Conservation (phyloP, 2,329 filamentous ascomycete genomes). For the Pseudocercospora macadamiae region DNA sequence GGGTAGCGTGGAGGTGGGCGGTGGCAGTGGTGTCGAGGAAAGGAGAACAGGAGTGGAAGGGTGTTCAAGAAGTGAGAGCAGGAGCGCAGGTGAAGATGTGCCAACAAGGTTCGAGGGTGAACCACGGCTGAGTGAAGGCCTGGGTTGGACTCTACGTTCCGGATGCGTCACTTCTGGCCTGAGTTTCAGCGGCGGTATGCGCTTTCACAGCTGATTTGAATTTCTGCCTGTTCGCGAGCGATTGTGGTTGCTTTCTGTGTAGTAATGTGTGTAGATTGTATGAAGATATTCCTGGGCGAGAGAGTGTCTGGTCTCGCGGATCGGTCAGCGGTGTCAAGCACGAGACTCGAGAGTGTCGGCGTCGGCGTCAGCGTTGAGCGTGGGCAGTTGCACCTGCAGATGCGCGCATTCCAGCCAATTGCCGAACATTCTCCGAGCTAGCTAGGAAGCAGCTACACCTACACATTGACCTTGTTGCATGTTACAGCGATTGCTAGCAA, state of each 20-base stretch:
- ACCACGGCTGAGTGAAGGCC: not conserved
- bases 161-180: not conserved
- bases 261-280: not conserved
- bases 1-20: not conserved
- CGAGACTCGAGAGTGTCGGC: too few species aligned
- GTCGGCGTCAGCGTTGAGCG: too few species aligned
- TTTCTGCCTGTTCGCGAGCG: not conserved
- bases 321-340: too few species aligned
- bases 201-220: too few species aligned
- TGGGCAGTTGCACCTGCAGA: too few species aligned
- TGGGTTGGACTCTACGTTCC: not conserved
- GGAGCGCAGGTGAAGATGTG: not conserved
- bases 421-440: too few species aligned
- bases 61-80: slow-evolving; percentile 2
- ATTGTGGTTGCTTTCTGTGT: not conserved
- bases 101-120: slow-evolving; percentile 5
- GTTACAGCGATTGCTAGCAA: not conserved
- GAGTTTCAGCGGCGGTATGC: not conserved
- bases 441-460: too few species aligned
- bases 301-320: not conserved
- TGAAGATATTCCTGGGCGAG: not conserved
- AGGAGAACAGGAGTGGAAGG: slow-evolving; percentile 5
- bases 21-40: not conserved
- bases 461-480: too few species aligned
- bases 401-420: too few species aligned